Base-by-base conservation (phyloP, 2,329 filamentous ascomycete genomes). In the Aspergillus unguis region DNA sequence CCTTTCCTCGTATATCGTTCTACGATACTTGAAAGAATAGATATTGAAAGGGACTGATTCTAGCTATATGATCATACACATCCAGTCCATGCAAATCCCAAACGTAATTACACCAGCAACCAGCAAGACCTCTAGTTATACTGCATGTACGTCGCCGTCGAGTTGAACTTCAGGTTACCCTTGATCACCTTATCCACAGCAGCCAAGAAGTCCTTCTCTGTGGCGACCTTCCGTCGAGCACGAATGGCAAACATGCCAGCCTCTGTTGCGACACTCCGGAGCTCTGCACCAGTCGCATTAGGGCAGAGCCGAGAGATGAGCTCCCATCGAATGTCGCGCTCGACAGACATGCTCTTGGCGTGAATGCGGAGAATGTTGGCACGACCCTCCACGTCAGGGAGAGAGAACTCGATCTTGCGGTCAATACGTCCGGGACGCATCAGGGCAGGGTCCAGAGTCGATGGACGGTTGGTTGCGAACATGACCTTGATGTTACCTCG, bases 171-270 rank as follows among this genome's bases (percentile, higher is more conserved):
- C 72, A 96, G 80, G 75, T 97, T 96, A 65, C 89, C 92, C 83
- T 96, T 96, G 79, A 97, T 97, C 59, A 99, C 94, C 85, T 99
- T 99, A 80, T 99, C 94, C 56, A 99, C 94, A 2, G 94, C 92
- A 53, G 90, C 92, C 64, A 99, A 77, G 77, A 99, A 99, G 76
- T 99, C 94, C 83, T 99, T 97, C 81, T 99, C 94, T 1, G 92
- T 92, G 0, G 94, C 94, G 11, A 99, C 90, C 88, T 99, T 99
- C 77, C 94, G 86, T 71, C 94, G 80, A 35, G 90, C 90, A 43
- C 94, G 85, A 61, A 99, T 96, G 55, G 94, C 94, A 69, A 95
- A 99, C 92, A 99, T 97, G 62, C 94, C 94, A 1, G 94, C 92
- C 75, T 99, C 94, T 6, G 94, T 99, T 62, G 94, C 96, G 56